phyloP scores from a whole-genome alignment of 78 protist genomes.

The Corallochytrium limacisporum region DNA sequence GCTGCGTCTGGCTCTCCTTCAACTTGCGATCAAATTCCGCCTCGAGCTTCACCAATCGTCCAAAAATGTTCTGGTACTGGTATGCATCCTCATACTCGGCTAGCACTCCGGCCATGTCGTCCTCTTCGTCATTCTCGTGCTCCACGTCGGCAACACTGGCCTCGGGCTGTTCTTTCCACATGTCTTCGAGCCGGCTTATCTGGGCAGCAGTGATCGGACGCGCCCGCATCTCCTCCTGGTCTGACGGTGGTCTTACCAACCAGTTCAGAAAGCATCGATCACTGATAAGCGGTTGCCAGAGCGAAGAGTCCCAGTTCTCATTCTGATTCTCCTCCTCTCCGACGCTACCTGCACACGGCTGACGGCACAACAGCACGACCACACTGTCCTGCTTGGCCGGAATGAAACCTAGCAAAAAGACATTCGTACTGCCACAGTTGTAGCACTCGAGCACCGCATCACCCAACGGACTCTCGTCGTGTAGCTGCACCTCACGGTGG shows the following conservation, averaged over 20 bases:
- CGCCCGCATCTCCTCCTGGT: constrained; percentile 49
- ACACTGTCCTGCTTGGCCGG: constrained; percentile 83
- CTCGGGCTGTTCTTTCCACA: constrained; percentile 63
- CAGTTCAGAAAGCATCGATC: constrained; percentile 69
- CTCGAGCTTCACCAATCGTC: constrained; percentile 82
- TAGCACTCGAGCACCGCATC: constrained; percentile 74
- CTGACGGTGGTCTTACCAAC: constrained; percentile 74
- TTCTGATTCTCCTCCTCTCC: not conserved
- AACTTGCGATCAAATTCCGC: constrained; percentile 65
- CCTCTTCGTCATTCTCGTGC: not conserved
- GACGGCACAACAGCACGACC: constrained; percentile 90
- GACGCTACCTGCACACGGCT: not conserved
- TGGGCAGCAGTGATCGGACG: constrained; percentile 58
- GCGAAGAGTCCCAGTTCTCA: constrained; percentile 72
- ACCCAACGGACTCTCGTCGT: constrained; percentile 48
- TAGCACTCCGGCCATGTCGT: not conserved
- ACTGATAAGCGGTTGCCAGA: constrained; percentile 89
- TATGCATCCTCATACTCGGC: constrained; percentile 72
- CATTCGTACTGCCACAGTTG: constrained; percentile 84
- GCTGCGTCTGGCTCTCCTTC: constrained; percentile 51
- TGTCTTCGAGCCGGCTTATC: constrained; percentile 75
- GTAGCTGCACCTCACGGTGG: constrained; percentile 82
- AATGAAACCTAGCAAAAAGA: constrained; percentile 89
- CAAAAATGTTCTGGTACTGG: constrained; percentile 73
- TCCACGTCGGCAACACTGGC: not conserved